Conservation (phyloP, 163 green algal genomes). For the Prototheca wickerhamii region DNA sequence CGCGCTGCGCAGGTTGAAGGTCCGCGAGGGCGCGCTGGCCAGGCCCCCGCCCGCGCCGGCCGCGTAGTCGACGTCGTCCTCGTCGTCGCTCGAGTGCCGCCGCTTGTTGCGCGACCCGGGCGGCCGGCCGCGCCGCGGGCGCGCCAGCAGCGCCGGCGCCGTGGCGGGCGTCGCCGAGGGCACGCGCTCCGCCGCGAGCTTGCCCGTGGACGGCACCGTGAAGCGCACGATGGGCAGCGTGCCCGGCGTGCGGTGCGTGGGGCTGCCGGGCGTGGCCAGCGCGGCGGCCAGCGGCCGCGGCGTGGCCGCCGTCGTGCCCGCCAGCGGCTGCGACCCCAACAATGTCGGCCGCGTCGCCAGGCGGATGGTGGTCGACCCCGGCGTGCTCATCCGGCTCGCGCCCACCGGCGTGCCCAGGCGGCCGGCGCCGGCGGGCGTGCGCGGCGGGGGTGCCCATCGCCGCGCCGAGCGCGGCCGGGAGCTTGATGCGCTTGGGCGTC, state of each 20-base stretch:
- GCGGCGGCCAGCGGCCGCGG: background rate
- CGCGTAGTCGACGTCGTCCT: constrained; percentile 3
- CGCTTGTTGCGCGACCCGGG: background rate
- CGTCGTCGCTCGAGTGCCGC: background rate
- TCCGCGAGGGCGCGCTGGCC: background rate
- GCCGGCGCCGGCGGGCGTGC: no score
- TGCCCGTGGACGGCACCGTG: background rate
- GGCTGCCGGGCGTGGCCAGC: background rate
- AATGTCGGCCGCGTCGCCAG: background rate
- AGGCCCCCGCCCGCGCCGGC: background rate
- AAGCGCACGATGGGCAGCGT: background rate
- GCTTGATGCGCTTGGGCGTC: background rate
- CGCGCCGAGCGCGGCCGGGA: background rate
- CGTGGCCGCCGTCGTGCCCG: background rate
- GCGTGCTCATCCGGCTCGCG: no score
- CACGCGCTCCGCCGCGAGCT: background rate
- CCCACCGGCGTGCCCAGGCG: no score
- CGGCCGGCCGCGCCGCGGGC: background rate
- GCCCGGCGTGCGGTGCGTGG: background rate
- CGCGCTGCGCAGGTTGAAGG: constrained; percentile 7
- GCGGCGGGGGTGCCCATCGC: no score
- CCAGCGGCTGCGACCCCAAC: background rate
- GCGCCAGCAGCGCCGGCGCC: background rate
- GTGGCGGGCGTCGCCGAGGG: background rate
- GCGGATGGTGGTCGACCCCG: no score